Conservation (phyloP, 1,139 yeast species). For the Geotrichum fermentans region DNA sequence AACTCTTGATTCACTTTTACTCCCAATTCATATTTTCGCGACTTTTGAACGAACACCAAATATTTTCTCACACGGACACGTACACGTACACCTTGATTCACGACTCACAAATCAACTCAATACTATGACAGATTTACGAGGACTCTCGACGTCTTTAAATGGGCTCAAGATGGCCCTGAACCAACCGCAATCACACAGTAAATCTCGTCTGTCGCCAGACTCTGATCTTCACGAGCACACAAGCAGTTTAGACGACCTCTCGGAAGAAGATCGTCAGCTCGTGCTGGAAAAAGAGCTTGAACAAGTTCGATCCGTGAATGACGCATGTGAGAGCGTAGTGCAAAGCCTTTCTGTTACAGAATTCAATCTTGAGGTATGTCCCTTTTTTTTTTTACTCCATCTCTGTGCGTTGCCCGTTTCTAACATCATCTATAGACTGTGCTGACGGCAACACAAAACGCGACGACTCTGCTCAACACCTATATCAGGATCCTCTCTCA, state of each 20-base stretch:
- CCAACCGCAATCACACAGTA: neutral
- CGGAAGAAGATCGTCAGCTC: constrained; percentile 25
- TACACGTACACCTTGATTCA: neutral
- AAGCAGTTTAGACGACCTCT: constrained; percentile 8
- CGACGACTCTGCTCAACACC: constrained; percentile 34
- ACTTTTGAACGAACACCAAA: too few relatives aligned
- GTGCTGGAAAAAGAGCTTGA: constrained; percentile 27
- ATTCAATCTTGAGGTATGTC: constrained; percentile 24
- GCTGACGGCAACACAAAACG: constrained; percentile 29
- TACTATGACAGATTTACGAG: constrained; percentile 14
- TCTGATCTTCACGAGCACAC: neutral
- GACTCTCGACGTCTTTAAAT: constrained; percentile 11
- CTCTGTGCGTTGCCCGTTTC: neutral
- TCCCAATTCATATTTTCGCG: too few relatives aligned
- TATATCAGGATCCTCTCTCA: constrained; percentile 38
- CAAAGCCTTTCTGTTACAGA: constrained; percentile 27
- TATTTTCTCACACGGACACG: too few relatives aligned
- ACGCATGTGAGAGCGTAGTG: constrained; percentile 27
- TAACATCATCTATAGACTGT: constrained; percentile 25
- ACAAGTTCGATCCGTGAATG: constrained; percentile 29
- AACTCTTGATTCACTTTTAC: too few relatives aligned
- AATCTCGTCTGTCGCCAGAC: neutral
- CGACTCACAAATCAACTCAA: neutral
- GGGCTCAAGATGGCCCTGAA: constrained; percentile 13
- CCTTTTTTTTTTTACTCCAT: neutral